Evolutionary conservation across 2,329 filamentous ascomycete species (phyloP).

Genomic region (Arthroderma sp.): DNA sequence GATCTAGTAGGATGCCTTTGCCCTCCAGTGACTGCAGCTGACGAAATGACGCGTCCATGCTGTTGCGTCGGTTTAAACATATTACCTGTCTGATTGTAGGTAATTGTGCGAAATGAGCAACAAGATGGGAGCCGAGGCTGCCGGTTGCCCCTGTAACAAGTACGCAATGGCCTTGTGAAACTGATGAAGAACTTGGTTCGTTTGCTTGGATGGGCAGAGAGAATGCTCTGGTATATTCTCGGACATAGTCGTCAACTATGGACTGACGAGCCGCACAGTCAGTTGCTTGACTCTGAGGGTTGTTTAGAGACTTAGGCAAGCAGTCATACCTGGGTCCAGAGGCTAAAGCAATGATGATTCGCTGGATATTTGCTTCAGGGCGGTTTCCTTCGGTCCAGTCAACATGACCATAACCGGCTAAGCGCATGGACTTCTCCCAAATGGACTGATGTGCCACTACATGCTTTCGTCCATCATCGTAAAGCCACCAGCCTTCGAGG

Average conservation of each 20-base stretch:
- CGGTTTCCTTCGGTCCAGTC: conserved; percentile 7
- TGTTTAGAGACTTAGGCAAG: neutral
- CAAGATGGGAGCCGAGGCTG: conserved; percentile 31
- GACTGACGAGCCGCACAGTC: conserved; percentile 3
- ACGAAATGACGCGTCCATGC: conserved; percentile 19
- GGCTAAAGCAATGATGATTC: conserved; percentile 7
- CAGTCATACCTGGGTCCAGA: conserved; percentile 9
- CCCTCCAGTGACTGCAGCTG: conserved; percentile 26
- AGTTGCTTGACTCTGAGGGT: conserved; percentile 1
- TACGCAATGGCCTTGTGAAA: conserved; percentile 20
- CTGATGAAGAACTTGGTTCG: neutral
- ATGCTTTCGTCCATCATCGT: conserved; percentile 17
- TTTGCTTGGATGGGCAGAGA: conserved; percentile 1
- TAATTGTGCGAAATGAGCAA: conserved; percentile 26
- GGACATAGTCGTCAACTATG: conserved; percentile 14
- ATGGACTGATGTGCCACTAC: conserved; percentile 4
- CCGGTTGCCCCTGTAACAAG: conserved; percentile 34
- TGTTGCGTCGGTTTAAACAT: conserved; percentile 38
- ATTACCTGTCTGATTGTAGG: conserved; percentile 25
- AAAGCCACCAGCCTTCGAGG: conserved; percentile 33
- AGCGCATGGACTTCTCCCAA: conserved; percentile 7
- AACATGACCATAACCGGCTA: conserved; percentile 6
- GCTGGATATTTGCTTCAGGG: conserved; percentile 6
- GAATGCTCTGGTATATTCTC: conserved; percentile 18
- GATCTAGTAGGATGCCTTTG: conserved; percentile 18